Evolutionary conservation across 1,139 yeast genomes (phyloP), one percentile per base, ranked within the genome.

Genomic region (Suhomyces wounanorum): DNA sequence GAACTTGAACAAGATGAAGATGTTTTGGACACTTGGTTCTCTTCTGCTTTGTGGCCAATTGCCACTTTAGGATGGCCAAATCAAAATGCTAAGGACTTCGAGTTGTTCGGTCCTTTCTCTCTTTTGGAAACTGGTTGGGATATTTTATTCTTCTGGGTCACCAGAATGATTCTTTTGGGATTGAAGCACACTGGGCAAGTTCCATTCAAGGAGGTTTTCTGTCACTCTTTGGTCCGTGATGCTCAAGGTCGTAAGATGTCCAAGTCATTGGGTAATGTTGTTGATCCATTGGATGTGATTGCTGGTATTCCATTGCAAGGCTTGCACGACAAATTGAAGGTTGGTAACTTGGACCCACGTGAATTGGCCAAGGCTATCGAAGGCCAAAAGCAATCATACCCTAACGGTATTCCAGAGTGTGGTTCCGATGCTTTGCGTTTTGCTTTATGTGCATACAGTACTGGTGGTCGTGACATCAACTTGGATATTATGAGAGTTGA

Each of bases 171-270:
- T 58, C 82, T 94, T 77, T 77, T 94, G 65, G 95, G 97, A 54
- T 70, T 90, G 63, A 91, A 92, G 73, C 79, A 94, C 69, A 89
- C 97, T 35, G 98, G 97, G 47, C 78, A 86, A 53, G 82, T 90
- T 56, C 99, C 99, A 54, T 94, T 94, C 80, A 87, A 83, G 63
- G 98, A 94, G 73, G 98, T 94, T 25, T 94, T 91, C 83, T 94
- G 99, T 72, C 99, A 94, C 70, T 92, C 99, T 18, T 85, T 94
- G 70, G 97, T 94, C 46, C 91, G 99, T 76, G 99, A 94, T 73
- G 96, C 99, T 50, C 99, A 94, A 73, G 99, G 99, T 59, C 87
- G 99, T 72, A 94, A 94, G 76, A 94, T 92, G 98, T 92, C 98
- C 57, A 94, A 94, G 75, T 90, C 97, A 52, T 79, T 94, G 61